A percentile compares a stretch with the other conserved stretches of the same genome.
phyloP scores from a whole-genome alignment of 208 protist species.

The Trypanosoma congolense region DNA sequence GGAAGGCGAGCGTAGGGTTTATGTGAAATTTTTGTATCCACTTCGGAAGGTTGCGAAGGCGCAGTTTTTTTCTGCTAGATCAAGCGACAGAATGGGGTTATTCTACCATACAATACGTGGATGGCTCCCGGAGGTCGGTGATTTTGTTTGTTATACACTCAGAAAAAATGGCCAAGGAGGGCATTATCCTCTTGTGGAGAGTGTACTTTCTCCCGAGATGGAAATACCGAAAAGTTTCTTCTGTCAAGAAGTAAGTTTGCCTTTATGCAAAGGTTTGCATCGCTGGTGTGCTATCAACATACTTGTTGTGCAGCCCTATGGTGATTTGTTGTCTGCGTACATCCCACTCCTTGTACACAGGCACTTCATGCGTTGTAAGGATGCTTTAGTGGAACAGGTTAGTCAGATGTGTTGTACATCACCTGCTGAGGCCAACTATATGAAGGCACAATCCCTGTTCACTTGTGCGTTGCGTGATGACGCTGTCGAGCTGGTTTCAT shows the following conservation, averaged over 20 bases:
- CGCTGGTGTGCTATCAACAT: constrained; percentile 32
- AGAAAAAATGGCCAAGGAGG: constrained; percentile 4
- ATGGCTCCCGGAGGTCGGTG: constrained; percentile 12
- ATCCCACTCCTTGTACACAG: constrained; percentile 34
- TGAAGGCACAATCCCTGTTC: constrained; percentile 33
- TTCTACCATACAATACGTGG: constrained; percentile 25
- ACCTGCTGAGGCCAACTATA: constrained; percentile 23
- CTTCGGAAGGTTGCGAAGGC: constrained; percentile 18
- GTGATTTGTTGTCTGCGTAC: constrained; percentile 25
- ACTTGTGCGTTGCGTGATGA: constrained; percentile 14
- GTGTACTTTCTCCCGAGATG: constrained; percentile 23
- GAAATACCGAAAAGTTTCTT: constrained; percentile 34
- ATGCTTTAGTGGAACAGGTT: constrained; percentile 22
- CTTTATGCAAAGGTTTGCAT: neutral
- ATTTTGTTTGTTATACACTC: constrained; percentile 26
- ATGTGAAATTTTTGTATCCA: constrained; percentile 20
- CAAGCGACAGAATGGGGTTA: constrained; percentile 9
- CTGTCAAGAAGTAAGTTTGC: constrained; percentile 32
- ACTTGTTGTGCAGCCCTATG: constrained; percentile 27
- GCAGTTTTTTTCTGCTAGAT: constrained; percentile 15
- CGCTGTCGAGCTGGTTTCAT: constrained; percentile 19
- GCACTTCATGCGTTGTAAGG: constrained; percentile 3
- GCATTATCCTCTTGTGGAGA: constrained; percentile 17
- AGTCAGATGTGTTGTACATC: constrained; percentile 24
- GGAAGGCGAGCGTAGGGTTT: constrained; percentile 1